These are phyloP conservation scores for Chrysoporthe deuterocubensis DNA, from an alignment of 2,329 filamentous ascomycete genomes.

Conservation along the genomic window DNA sequence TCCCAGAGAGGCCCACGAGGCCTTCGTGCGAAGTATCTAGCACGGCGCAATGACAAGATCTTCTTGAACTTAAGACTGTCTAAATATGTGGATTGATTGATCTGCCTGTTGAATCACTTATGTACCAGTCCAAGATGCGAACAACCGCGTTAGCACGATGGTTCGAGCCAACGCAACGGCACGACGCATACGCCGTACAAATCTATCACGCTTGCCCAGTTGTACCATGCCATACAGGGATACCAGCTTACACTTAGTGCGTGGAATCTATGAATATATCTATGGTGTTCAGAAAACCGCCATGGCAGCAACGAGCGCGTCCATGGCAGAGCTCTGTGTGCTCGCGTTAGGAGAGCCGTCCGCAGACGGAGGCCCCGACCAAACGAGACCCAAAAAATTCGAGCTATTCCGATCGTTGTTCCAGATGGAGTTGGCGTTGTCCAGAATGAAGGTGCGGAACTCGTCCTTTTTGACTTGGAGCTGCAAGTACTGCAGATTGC, in stretches of 20 bases:
- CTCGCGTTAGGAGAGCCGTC: constrained; percentile 55
- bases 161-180: too few species aligned
- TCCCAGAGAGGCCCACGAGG: not conserved
- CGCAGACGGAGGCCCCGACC: constrained; percentile 58
- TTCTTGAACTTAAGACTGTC: too few species aligned
- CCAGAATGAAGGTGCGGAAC: constrained; percentile 59
- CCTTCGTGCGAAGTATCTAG: not conserved
- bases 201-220: too few species aligned
- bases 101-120: too few species aligned
- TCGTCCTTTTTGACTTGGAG: constrained; percentile 50
- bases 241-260: not conserved
- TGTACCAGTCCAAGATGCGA: too few species aligned
- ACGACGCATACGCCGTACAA: too few species aligned
- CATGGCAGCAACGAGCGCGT: constrained; percentile 67
- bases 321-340: constrained; percentile 68
- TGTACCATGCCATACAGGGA: too few species aligned
- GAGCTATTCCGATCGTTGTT: constrained; percentile 53
- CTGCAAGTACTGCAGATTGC: constrained; percentile 64
- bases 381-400: constrained; percentile 63
- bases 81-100: too few species aligned
- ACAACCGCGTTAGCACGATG: too few species aligned
- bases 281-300: constrained; percentile 35
- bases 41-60: not conserved
- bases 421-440: constrained; percentile 71
- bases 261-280: not conserved